These are phyloP conservation scores for Magnusiomyces suaveolens DNA, from an alignment of 1,139 yeast genomes.

Conservation along the genomic window DNA sequence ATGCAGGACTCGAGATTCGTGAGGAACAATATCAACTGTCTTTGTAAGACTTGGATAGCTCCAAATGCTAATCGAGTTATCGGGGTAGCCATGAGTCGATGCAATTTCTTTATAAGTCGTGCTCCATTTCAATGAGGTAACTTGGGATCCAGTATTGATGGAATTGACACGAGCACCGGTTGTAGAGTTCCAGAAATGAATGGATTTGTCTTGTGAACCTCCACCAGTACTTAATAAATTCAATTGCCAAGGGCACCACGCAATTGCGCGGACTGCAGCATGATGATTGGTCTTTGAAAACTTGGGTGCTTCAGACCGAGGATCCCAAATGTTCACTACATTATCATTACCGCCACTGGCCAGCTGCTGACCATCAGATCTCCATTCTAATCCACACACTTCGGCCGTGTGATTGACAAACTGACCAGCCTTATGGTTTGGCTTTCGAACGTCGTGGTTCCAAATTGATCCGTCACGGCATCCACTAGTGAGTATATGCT, in stretches of 20 bases:
- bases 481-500: constrained; percentile 73
- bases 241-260: constrained; percentile 88
- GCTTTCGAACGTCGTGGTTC: constrained; percentile 87
- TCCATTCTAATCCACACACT: constrained; percentile 86
- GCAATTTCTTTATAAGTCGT: constrained; percentile 70
- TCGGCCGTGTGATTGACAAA: constrained; percentile 72
- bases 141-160: constrained; percentile 89
- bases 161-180: constrained; percentile 83
- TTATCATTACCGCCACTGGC: constrained; percentile 96
- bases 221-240: constrained; percentile 92
- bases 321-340: constrained; percentile 90
- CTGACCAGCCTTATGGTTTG: constrained; percentile 57
- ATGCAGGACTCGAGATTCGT: constrained; percentile 77
- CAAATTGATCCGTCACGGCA: constrained; percentile 73
- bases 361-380: constrained; percentile 72
- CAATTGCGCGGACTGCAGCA: constrained; percentile 92
- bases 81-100: constrained; percentile 91
- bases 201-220: constrained; percentile 81
- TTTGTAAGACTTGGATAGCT: constrained; percentile 79
- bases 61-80: constrained; percentile 74
- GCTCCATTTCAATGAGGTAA: constrained; percentile 89
- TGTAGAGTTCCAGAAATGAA: constrained; percentile 92
- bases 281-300: constrained; percentile 71
- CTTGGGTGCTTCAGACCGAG: constrained; percentile 62
- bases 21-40: constrained; percentile 86